phyloP scores from a whole-genome alignment of 495 filamentous ascomycete species.

The Letharia columbiana region DNA sequence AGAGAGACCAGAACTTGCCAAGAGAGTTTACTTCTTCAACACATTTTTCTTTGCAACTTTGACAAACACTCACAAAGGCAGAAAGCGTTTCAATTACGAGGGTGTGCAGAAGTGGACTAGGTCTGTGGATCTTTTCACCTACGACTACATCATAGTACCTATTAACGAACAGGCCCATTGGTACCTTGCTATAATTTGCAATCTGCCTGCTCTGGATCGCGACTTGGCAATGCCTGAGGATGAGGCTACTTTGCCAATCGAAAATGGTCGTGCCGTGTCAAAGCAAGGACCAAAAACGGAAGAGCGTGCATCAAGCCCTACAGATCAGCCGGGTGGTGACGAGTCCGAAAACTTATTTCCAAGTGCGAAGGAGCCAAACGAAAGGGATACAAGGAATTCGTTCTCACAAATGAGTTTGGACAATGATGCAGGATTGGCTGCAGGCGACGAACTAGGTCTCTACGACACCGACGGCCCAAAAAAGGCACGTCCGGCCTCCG shows the following conservation, averaged over 20 bases:
- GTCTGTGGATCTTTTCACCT: constrained; percentile 72
- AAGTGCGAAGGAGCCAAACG: constrained; percentile 9
- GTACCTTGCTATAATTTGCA: constrained; percentile 96
- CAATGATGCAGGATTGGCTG: background rate
- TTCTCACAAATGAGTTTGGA: constrained; percentile 26
- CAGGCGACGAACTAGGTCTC: background rate
- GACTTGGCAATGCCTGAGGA: constrained; percentile 20
- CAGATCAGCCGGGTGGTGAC: background rate
- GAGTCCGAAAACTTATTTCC: background rate
- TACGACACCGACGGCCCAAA: constrained; percentile 22
- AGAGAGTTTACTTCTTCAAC: constrained; percentile 77
- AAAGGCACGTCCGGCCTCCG: background rate
- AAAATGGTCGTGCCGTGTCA: constrained; percentile 5
- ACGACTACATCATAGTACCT: constrained; percentile 85
- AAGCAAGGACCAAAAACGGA: background rate
- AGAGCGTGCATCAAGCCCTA: constrained; percentile 5
- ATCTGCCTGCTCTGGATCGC: constrained; percentile 50
- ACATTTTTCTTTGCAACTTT: constrained; percentile 83
- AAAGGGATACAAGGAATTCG: constrained; percentile 20
- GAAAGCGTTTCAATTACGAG: constrained; percentile 61
- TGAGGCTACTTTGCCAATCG: constrained; percentile 2
- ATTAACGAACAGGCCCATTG: constrained; percentile 84
- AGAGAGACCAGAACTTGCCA: constrained; percentile 46
- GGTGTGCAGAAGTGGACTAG: constrained; percentile 84
- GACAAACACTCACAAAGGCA: constrained; percentile 46